Evolutionary conservation across 2,329 filamentous ascomycete genomes (phyloP), one percentile per base, ranked within the genome.

Genomic region (Thelonectria blattea): DNA sequence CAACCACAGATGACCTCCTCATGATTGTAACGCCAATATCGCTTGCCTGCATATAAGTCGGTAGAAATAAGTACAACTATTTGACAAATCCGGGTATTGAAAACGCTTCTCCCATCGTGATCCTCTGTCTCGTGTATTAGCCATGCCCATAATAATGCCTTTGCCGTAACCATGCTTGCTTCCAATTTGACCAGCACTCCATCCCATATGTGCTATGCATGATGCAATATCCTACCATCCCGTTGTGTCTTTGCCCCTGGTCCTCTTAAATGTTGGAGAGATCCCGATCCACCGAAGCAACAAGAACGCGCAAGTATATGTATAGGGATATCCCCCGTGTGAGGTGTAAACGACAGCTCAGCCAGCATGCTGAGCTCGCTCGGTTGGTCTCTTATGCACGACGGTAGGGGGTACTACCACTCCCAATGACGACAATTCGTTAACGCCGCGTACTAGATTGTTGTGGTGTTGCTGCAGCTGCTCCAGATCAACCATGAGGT

Each of bases 401-500:
- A 77, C 58, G 9, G 63, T 66, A 17, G 75, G 74, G 12, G 75
- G 64, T 18, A 74, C 72, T 6, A 64, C 42, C 15, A 64, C 63
- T 8, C 68, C 64, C 1, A 73, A 60, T 14, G 69, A 64, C 66
- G 65, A 49, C 68, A 67, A 0, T 70, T 65, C 39, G 68, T 30
- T 30, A 6, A 9, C 70, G 5, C 74, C 73, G 8, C 72, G 68
- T 20, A 70, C 69, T 41, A 79, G 60, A 14, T 69, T 62, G 48
- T 72, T 65, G 66, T 74, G 78, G 56, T 79, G 78, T 42, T 66
- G 62, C 34, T 68, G 64, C 55, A 79, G 56, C 18, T 63, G 57
- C 45, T 72, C 71, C 47, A 76, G 74, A 5, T 69, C 70, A 5
- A 79, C 83, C 4, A 92, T 88, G 41, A 96, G 81, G 69, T 94